Evolutionary conservation across 176 grass and related monocot genomes (phyloP).

Genomic region (Avena eriantha): DNA sequence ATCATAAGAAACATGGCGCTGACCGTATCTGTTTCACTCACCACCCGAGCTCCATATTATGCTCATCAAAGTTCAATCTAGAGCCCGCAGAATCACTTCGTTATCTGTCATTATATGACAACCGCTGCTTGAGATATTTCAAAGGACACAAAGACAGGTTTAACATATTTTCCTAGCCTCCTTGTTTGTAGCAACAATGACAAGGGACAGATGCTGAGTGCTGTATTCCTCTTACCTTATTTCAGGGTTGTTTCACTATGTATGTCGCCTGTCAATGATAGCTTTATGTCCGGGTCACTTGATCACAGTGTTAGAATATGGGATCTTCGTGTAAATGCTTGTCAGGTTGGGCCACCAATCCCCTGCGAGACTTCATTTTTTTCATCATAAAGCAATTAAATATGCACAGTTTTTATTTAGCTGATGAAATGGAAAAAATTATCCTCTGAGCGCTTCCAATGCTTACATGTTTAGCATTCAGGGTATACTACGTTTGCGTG

Average conservation of each 20-base stretch:
- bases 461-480: constrained; percentile 55
- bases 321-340: constrained; percentile 99
- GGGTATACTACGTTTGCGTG: constrained; percentile 85
- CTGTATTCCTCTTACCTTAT: constrained; percentile 27
- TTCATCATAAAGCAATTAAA: neutral
- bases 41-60: constrained; percentile 94
- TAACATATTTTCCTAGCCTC: neutral
- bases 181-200: constrained; percentile 22
- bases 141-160: constrained; percentile 99
- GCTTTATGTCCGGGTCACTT: constrained; percentile 97
- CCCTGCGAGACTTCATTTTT: constrained; percentile 28
- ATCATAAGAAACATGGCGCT: constrained; percentile 96
- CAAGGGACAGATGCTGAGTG: constrained; percentile 15
- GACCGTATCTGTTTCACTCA: constrained; percentile 92
- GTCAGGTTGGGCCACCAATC: constrained; percentile 69
- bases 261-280: constrained; percentile 96
- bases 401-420: constrained; percentile 35
- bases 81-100: constrained; percentile 79
- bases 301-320: constrained; percentile 97
- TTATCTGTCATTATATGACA: constrained; percentile 96
- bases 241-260: constrained; percentile 86
- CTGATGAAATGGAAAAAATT: constrained; percentile 32
- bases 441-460: constrained; percentile 42
- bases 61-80: constrained; percentile 86
- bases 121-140: constrained; percentile 95